phyloP scores from a whole-genome alignment of 2,329 filamentous ascomycete species.

The Fusarium fujikuroi region DNA sequence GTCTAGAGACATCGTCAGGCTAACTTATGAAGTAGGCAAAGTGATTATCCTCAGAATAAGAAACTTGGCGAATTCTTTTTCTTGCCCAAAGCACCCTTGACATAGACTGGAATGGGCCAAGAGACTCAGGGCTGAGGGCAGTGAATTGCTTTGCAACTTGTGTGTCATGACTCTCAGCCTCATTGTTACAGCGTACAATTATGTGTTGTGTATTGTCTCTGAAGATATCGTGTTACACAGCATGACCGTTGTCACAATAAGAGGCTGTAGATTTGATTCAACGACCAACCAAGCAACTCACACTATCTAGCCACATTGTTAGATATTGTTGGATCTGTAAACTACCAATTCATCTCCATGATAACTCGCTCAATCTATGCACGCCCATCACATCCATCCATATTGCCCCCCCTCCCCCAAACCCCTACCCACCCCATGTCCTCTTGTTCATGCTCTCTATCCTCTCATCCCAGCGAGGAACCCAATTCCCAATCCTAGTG shows the following conservation, averaged over 20 bases:
- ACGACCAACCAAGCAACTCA: background rate
- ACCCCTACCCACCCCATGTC: constrained; percentile 24
- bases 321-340: constrained; percentile 3
- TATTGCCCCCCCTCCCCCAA: constrained; percentile 13
- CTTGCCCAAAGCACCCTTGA: background rate
- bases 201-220: constrained; percentile 5
- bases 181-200: constrained; percentile 15
- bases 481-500: constrained; percentile 38
- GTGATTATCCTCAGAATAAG: background rate
- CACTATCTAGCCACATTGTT: background rate
- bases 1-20: background rate
- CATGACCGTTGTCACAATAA: constrained; percentile 2
- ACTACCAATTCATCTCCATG: constrained; percentile 2
- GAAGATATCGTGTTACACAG: constrained; percentile 9
- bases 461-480: constrained; percentile 27
- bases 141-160: background rate
- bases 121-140: constrained; percentile 11
- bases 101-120: constrained; percentile 13
- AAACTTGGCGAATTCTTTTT: background rate
- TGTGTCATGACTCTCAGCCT: constrained; percentile 33
- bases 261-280: background rate
- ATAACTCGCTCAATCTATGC: constrained; percentile 16
- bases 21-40: background rate
- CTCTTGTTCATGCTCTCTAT: constrained; percentile 31
- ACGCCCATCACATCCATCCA: constrained; percentile 6